Evolutionary conservation across 768 basidiomycete genomes (phyloP).

Genomic region (Boletus pseudo-olivaceus): DNA sequence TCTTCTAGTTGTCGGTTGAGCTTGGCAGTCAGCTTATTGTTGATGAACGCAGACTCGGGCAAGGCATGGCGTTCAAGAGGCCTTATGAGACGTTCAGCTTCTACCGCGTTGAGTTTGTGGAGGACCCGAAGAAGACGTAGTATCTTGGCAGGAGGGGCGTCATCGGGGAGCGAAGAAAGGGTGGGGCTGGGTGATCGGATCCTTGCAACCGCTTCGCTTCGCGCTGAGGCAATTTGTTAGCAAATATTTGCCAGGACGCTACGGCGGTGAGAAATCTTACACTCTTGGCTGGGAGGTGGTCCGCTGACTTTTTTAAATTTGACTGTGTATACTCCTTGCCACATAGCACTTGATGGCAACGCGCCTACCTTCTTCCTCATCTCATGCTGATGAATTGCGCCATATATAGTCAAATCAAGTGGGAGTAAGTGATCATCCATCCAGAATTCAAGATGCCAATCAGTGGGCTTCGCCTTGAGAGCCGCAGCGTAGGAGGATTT

Average conservation of each 20-base stretch:
- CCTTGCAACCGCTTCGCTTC: slow-evolving; percentile 42
- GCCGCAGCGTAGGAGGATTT: slow-evolving; percentile 89
- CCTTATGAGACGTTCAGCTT: slow-evolving; percentile 52
- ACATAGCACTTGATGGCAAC: slow-evolving; percentile 68
- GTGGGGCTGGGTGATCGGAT: slow-evolving; percentile 62
- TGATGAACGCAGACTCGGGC: slow-evolving; percentile 84
- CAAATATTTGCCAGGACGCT: neutral
- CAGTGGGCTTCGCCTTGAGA: slow-evolving; percentile 85
- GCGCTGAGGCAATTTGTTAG: slow-evolving; percentile 26
- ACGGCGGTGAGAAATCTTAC: slow-evolving; percentile 37
- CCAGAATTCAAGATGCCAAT: slow-evolving; percentile 96
- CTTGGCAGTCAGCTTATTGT: slow-evolving; percentile 97
- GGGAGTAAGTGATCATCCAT: slow-evolving; percentile 86
- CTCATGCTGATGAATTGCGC: slow-evolving; percentile 92
- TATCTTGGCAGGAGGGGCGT: slow-evolving; percentile 85
- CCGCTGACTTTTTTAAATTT: slow-evolving; percentile 92
- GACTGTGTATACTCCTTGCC: slow-evolving; percentile 88
- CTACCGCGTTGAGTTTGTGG: slow-evolving; percentile 75
- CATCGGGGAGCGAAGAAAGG: slow-evolving; percentile 78
- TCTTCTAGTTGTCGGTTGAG: slow-evolving; percentile 96
- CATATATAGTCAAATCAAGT: slow-evolving; percentile 90
- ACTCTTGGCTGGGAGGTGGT: slow-evolving; percentile 61
- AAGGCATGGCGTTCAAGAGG: slow-evolving; percentile 57
- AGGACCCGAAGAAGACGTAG: slow-evolving; percentile 85
- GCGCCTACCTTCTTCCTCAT: slow-evolving; percentile 68